Base-by-base conservation (phyloP, 2,329 filamentous ascomycete species). In the Cytospora chrysosperma region DNA sequence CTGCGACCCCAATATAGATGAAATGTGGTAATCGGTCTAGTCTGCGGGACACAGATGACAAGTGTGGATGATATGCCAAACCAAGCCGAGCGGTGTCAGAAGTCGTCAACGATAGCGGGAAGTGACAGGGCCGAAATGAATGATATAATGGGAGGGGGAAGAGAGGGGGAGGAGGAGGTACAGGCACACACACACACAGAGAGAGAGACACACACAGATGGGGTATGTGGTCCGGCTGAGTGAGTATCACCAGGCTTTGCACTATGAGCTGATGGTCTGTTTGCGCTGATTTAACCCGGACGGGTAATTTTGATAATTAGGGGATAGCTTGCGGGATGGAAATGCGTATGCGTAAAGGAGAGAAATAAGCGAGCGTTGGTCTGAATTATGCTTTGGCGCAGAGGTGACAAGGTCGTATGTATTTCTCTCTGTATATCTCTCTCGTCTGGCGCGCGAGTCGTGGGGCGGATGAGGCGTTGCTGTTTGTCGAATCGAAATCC, bases 1-100 rank as follows among this genome's bases (percentile, higher is more conserved):
- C 61, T 63, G 56, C 59, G 64, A 53, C 58, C 58, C 54, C 58
- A 61, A 61, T 61, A 61, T 61, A 61, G 58, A 61, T 37, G 54
- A 43, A 21, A 43, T 43, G 40, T n/a, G 58, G 51, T 49, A 55
- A 55, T 65, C 63, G 55, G 52, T 62, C 56, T 24, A 28, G 55
- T 58, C 54, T 32, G 64, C 64, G 34, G 49, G 32, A 30, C 30
- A 30, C 40, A 43, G 56, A 34, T 40, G 8, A 47, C 17, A 13
- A 21, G 43, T 24, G 26, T 51, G 12, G 49, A 15, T 27, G 49
- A 8, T 43, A 40, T 59, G 30, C 54, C 37, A 28, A 37, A 28
- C 54, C 54, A 34, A 62, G 52, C 56, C 63, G 60, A 65, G 54
- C 59, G 54, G 59, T 65, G 49, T 62, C 54, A 55, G 51, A 34